phyloP scores from a whole-genome alignment of 257 asterid species.

The Ophiorrhiza pumila region DNA sequence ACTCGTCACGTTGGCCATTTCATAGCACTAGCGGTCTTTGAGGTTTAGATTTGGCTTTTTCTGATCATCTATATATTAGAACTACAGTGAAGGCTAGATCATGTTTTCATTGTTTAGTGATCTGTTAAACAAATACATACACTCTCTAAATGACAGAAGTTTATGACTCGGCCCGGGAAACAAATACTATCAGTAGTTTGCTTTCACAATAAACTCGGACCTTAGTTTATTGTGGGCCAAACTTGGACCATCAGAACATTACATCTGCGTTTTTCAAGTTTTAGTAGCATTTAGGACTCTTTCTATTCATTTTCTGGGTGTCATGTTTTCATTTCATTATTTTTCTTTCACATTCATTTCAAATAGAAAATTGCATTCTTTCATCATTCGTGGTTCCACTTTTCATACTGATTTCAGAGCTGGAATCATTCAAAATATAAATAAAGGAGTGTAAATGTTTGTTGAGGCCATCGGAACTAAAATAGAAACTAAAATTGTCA shows the following conservation, averaged over 20 bases:
- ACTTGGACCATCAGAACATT: conserved; percentile 8
- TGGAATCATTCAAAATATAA: neutral
- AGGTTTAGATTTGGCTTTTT: conserved; percentile 14
- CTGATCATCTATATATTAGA: neutral
- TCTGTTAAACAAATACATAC: neutral
- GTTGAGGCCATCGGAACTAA: neutral
- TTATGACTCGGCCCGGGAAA: too few relatives aligned
- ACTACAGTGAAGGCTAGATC: neutral
- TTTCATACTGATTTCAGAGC: neutral
- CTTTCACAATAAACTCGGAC: too few relatives aligned
- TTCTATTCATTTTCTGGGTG: neutral
- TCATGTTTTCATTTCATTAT: neutral
- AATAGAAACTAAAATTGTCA: too few relatives aligned
- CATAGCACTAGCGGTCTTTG: conserved; percentile 15
- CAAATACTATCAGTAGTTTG: neutral
- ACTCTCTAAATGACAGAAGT: neutral
- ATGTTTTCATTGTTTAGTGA: neutral
- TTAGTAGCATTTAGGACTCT: neutral
- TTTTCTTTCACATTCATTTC: neutral
- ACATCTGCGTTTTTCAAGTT: neutral
- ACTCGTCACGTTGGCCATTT: conserved; percentile 5
- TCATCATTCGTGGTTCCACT: neutral
- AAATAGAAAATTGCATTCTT: too few relatives aligned
- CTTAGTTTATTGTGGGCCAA: neutral
- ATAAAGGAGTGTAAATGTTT: neutral